Evolutionary conservation across 1,284 basidiomycete species (phyloP).

Genomic region (Schizopora paradoxa): DNA sequence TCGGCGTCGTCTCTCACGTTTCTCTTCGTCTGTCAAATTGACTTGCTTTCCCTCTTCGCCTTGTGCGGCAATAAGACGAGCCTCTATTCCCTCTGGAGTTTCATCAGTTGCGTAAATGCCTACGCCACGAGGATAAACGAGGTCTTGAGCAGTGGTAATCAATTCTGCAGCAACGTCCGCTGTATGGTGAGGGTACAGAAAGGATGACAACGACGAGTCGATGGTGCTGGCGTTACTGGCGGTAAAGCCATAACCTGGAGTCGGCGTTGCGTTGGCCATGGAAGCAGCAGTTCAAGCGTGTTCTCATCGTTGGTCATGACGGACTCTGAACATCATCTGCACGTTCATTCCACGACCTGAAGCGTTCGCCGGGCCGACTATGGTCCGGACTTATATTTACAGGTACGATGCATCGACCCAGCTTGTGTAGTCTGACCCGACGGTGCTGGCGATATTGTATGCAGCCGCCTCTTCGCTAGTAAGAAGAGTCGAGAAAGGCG

Average conservation of each 20-base stretch:
- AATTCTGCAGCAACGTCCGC: slow-evolving; percentile 37
- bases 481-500: slow-evolving; percentile 27
- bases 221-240: not conserved
- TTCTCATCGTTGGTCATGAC: slow-evolving; percentile 8
- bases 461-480: slow-evolving; percentile 19
- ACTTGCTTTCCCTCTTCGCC: slow-evolving; percentile 25
- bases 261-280: slow-evolving; percentile 14
- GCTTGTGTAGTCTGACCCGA: slow-evolving; percentile 25
- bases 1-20: slow-evolving; percentile 34
- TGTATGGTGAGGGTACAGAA: slow-evolving; percentile 39
- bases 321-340: not conserved
- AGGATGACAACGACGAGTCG: slow-evolving; percentile 14
- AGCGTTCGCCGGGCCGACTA: too few species aligned
- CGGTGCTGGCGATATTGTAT: slow-evolving; percentile 25
- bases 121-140: slow-evolving; percentile 43
- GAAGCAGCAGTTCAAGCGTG: too few species aligned
- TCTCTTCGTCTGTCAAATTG: slow-evolving; percentile 32
- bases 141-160: slow-evolving; percentile 36
- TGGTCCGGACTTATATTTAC: not conserved
- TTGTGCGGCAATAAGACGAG: slow-evolving; percentile 34
- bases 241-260: slow-evolving; percentile 20
- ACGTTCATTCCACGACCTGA: too few species aligned
- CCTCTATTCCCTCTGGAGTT: slow-evolving; percentile 39
- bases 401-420: slow-evolving; percentile 28
- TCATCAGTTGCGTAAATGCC: slow-evolving; percentile 54